A percentile compares a stretch with the other conserved stretches of the same genome.
phyloP scores from a whole-genome alignment of 2,329 filamentous ascomycete genomes.

The Cercospora sp. region DNA sequence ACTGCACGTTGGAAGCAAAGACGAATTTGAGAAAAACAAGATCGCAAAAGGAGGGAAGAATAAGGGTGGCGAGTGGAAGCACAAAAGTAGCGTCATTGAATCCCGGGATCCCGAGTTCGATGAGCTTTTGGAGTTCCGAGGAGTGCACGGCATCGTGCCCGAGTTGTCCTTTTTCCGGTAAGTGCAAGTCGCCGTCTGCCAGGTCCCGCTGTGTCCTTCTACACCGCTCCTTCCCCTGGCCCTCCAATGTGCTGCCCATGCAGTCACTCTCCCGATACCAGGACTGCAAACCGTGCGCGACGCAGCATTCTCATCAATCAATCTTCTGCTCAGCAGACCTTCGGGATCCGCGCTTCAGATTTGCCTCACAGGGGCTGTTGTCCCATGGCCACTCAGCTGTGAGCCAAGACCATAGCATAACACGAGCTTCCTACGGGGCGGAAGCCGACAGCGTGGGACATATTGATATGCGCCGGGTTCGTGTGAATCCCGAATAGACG shows the following conservation, averaged over 20 bases:
- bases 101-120: constrained; percentile 49
- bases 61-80: constrained; percentile 55
- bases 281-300: background rate
- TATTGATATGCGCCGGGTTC: background rate
- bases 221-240: background rate
- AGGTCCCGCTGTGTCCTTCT: background rate
- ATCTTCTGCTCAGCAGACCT: background rate
- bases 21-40: constrained; percentile 47
- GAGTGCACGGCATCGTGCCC: constrained; percentile 46
- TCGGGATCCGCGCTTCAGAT: background rate
- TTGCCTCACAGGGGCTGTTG: background rate
- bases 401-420: background rate
- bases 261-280: background rate
- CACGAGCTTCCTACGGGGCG: background rate
- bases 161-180: constrained; percentile 53
- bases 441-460: background rate
- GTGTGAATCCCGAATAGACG: background rate
- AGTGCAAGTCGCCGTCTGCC: constrained; percentile 27
- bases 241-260: background rate
- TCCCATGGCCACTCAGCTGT: background rate
- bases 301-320: background rate
- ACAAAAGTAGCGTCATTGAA: constrained; percentile 47
- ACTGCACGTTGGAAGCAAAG: constrained; percentile 72
- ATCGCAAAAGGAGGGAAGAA: constrained; percentile 52
- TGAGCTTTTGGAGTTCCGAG: constrained; percentile 48